A percentile compares a stretch with the other conserved stretches of the same genome.
These are phyloP conservation scores for Trypanosoma brucei DNA, from an alignment of 208 protist genomes.

Conservation along the genomic window DNA sequence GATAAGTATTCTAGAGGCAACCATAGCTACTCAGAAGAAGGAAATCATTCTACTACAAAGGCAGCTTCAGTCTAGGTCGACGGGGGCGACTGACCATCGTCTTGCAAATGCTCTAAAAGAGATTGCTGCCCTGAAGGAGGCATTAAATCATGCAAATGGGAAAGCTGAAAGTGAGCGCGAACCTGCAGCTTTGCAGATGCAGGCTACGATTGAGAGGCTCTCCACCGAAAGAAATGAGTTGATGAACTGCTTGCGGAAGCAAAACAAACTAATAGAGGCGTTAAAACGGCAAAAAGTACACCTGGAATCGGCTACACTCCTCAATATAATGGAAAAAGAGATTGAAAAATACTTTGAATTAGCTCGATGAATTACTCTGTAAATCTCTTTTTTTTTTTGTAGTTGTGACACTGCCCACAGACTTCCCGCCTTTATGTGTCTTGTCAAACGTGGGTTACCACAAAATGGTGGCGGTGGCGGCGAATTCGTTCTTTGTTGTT, in stretches of 20 bases:
- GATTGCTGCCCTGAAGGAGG: constrained; percentile 6
- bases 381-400: not conserved
- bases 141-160: constrained; percentile 1
- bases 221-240: constrained; percentile 73
- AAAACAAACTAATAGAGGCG: constrained; percentile 90
- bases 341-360: constrained; percentile 58
- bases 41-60: constrained; percentile 41
- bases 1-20: constrained; percentile 26
- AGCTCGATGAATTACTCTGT: constrained; percentile 9
- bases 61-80: constrained; percentile 14
- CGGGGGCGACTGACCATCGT: constrained; percentile 1
- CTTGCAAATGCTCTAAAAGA: constrained; percentile 13
- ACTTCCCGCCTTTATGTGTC: not conserved
- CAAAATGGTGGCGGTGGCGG: too few species aligned
- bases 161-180: not conserved
- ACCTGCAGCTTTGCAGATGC: constrained; percentile 11
- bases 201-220: constrained; percentile 39
- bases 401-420: not conserved
- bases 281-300: constrained; percentile 92
- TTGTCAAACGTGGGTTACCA: not conserved
- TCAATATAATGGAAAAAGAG: constrained; percentile 85
- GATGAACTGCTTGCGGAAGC: constrained; percentile 78
- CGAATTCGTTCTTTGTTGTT: constrained; percentile 2
- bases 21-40: constrained; percentile 31
- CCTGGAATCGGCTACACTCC: constrained; percentile 73